Evolutionary conservation across 371 early-diverging fungal genomes (phyloP).

Genomic region (Mortierella sp.): DNA sequence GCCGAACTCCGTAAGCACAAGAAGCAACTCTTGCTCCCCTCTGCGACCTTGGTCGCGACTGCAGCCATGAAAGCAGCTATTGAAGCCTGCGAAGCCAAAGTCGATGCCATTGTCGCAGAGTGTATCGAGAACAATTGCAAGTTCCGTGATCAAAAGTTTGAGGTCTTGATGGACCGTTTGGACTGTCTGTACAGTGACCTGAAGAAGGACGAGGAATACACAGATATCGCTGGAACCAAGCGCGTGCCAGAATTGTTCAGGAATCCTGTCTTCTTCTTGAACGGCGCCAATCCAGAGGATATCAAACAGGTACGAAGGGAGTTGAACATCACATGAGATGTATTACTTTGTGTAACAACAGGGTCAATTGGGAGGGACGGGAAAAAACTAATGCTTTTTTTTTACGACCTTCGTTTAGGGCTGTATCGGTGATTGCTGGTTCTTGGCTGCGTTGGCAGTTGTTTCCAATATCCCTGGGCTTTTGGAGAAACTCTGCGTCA

Average conservation of each 20-base stretch:
- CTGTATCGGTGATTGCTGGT: constrained; percentile 61
- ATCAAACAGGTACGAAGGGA: constrained; percentile 37
- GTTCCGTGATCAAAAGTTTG: constrained; percentile 41
- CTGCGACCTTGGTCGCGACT: constrained; percentile 33
- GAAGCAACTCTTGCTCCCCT: constrained; percentile 24
- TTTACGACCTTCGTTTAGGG: constrained; percentile 35
- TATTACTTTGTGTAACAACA: no score
- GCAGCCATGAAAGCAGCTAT: constrained; percentile 34
- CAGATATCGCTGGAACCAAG: constrained; percentile 27
- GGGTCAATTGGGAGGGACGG: no score
- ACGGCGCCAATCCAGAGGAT: constrained; percentile 47
- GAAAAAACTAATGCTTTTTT: neutral
- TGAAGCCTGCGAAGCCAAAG: constrained; percentile 32
- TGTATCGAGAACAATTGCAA: constrained; percentile 36
- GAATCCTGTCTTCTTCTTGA: constrained; percentile 41
- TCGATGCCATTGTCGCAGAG: constrained; percentile 44
- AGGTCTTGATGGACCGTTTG: constrained; percentile 22
- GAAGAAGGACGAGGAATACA: constrained; percentile 8
- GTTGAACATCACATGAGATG: neutral
- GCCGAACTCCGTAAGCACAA: constrained; percentile 22
- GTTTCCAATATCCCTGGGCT: constrained; percentile 58
- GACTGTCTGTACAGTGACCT: constrained; percentile 26
- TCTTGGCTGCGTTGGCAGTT: constrained; percentile 59
- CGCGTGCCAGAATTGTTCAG: constrained; percentile 28
- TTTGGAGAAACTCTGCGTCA: constrained; percentile 53